Evolutionary conservation across 2,329 filamentous ascomycete genomes (phyloP).

Genomic region (Ophiocordyceps camponoti-leonardi): DNA sequence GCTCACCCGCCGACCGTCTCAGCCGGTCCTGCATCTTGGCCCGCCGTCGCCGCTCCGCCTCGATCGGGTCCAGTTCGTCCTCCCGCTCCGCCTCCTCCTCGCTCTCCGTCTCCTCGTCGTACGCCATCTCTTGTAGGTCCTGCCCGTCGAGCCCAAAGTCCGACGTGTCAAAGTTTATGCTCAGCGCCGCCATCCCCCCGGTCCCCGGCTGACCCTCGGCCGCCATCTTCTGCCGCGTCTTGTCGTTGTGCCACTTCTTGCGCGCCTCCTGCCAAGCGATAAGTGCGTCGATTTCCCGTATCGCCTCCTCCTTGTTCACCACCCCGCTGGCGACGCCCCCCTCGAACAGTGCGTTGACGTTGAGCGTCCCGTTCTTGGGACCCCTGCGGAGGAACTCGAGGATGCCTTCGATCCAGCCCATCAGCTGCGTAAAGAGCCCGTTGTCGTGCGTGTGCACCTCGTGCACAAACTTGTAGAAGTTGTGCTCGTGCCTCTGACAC

Average conservation of each 20-base stretch:
- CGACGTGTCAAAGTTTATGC: conserved; percentile 49
- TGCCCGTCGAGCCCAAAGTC: conserved; percentile 85
- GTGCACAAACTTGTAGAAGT: conserved; percentile 98
- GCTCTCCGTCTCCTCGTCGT: conserved; percentile 51
- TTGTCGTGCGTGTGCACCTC: conserved; percentile 96
- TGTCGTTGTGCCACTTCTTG: conserved; percentile 97
- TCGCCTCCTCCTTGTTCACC: conserved; percentile 55
- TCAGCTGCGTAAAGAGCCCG: conserved; percentile 85
- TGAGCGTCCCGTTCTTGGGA: conserved; percentile 67
- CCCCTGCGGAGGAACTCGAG: conserved; percentile 83
- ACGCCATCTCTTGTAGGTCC: conserved; percentile 73
- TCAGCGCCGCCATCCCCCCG: conserved; percentile 33
- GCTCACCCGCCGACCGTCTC: conserved; percentile 66
- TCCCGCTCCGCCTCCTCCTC: conserved; percentile 57
- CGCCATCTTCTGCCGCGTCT: conserved; percentile 98
- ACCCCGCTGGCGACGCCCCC: conserved; percentile 51
- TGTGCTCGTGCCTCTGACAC: conserved; percentile 84
- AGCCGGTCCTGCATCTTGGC: conserved; percentile 65
- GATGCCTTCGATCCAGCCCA: conserved; percentile 95
- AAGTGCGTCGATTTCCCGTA: conserved; percentile 66
- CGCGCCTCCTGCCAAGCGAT: conserved; percentile 89
- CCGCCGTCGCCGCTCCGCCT: conserved; percentile 64
- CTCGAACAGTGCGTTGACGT: conserved; percentile 87
- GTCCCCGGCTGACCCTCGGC: conserved; percentile 43
- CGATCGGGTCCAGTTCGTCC: conserved; percentile 74